Evolutionary conservation across 192 early-diverging fungal species (phyloP).

Genomic region (Dimargaris verticillata): DNA sequence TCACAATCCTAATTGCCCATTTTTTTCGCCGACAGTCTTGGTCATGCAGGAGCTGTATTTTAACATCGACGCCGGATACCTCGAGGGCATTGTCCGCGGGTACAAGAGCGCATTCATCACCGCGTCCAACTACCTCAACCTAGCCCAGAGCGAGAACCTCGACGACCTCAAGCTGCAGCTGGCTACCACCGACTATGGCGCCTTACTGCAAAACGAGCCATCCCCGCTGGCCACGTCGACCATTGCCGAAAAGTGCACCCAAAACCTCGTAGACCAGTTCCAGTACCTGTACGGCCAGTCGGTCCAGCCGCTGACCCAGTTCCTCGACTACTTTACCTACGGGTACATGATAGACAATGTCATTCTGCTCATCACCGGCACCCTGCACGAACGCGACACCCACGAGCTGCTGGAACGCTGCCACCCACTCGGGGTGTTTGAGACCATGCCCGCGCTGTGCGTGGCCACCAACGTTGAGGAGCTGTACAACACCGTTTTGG

Average conservation of each 20-base stretch:
- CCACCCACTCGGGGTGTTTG: slow-evolving; percentile 95
- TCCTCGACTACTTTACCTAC: slow-evolving; percentile 90
- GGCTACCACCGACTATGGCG: slow-evolving; percentile 86
- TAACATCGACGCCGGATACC: slow-evolving; percentile 81
- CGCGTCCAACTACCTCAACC: slow-evolving; percentile 70
- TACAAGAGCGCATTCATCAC: slow-evolving; percentile 78
- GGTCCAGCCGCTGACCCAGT: slow-evolving; percentile 65
- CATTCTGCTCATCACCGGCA: slow-evolving; percentile 93
- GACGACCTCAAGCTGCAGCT: slow-evolving; percentile 94
- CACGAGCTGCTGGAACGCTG: slow-evolving; percentile 92
- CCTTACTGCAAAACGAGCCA: slow-evolving; percentile 88
- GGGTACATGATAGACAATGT: slow-evolving; percentile 99
- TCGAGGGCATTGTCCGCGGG: slow-evolving; percentile 90
- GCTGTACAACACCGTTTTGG: slow-evolving; percentile 86
- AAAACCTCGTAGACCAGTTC: slow-evolving; percentile 84
- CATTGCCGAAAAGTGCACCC: slow-evolving; percentile 72
- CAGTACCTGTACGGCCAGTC: slow-evolving; percentile 79
- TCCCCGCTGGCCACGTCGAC: slow-evolving; percentile 87
- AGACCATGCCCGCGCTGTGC: slow-evolving; percentile 93
- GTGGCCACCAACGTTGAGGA: slow-evolving; percentile 93
- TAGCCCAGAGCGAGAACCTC: slow-evolving; percentile 94
- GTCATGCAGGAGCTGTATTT: slow-evolving; percentile 38
- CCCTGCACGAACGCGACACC: slow-evolving; percentile 94
- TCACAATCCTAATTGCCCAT: too few relatives aligned
- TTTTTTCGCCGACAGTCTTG: too few relatives aligned